These are phyloP conservation scores for Neofusicoccum umdonicola DNA, from an alignment of 2,329 filamentous ascomycete species.

Conservation along the genomic window DNA sequence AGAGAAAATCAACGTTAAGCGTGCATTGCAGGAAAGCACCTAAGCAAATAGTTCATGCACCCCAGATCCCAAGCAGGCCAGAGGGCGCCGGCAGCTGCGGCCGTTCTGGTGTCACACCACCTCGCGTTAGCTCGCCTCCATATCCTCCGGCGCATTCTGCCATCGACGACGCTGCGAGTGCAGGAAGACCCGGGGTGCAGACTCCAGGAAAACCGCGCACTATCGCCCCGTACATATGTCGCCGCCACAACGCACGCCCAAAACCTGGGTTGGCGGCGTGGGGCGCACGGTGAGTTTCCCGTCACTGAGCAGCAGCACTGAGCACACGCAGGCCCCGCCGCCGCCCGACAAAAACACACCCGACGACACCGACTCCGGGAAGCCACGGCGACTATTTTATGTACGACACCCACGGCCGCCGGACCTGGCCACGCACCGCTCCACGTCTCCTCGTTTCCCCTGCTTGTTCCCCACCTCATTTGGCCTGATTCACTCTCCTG, in stretches of 20 bases:
- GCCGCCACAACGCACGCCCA: not conserved
- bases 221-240: not conserved
- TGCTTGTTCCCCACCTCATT: not conserved
- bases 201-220: not conserved
- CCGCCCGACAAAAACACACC: not conserved
- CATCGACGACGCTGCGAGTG: not conserved
- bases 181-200: not conserved
- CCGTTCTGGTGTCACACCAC: constrained; percentile 8
- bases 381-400: not conserved
- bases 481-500: not conserved
- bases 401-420: not conserved
- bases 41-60: constrained; percentile 15
- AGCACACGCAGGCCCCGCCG: not conserved
- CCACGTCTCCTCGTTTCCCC: not conserved
- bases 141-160: not conserved
- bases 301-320: not conserved
- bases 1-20: not conserved
- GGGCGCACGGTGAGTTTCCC: not conserved
- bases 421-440: not conserved
- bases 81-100: not conserved
- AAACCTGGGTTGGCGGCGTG: not conserved
- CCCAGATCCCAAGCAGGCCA: constrained; percentile 6
- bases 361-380: not conserved
- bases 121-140: not conserved
- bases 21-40: constrained; percentile 10